phyloP scores from a whole-genome alignment of 225 moss, liverwort and hornwort species.

The Neckera pumila region DNA sequence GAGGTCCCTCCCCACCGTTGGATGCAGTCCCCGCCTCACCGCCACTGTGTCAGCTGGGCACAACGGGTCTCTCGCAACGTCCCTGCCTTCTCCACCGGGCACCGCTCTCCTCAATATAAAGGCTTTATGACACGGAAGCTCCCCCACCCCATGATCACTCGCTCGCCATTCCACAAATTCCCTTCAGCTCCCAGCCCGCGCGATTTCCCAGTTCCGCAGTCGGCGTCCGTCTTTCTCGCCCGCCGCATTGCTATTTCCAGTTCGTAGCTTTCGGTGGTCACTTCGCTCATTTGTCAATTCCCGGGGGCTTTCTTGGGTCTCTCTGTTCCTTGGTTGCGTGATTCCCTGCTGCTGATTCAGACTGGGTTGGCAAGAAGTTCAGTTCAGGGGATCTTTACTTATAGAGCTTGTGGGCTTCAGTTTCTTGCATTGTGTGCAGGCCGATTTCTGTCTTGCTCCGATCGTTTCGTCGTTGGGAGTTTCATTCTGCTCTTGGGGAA shows the following conservation, averaged over 20 bases:
- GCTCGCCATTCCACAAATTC: neutral
- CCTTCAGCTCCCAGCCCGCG: neutral
- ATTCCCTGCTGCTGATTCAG: neutral
- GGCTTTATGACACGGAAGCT: neutral
- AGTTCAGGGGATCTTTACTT: neutral
- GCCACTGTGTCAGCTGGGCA: conserved; percentile 2
- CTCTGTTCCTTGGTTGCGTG: neutral
- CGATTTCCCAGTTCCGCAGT: neutral
- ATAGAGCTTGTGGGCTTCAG: neutral
- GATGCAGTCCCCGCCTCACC: neutral
- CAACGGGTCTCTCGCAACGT: conserved; percentile 44
- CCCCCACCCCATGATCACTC: neutral
- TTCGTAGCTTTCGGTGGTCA: conserved; percentile 1
- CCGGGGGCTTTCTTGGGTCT: neutral
- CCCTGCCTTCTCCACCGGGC: neutral
- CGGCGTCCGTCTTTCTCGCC: neutral
- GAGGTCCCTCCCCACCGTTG: neutral
- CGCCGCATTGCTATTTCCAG: neutral
- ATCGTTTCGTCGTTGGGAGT: neutral
- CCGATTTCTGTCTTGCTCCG: neutral
- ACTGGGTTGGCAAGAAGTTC: neutral
- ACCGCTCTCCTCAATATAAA: neutral
- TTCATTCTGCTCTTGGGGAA: neutral
- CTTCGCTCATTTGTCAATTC: neutral
- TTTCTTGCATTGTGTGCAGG: neutral